These are phyloP conservation scores for Exophiala sp. DNA, from an alignment of 2,329 filamentous ascomycete species.

Conservation along the genomic window DNA sequence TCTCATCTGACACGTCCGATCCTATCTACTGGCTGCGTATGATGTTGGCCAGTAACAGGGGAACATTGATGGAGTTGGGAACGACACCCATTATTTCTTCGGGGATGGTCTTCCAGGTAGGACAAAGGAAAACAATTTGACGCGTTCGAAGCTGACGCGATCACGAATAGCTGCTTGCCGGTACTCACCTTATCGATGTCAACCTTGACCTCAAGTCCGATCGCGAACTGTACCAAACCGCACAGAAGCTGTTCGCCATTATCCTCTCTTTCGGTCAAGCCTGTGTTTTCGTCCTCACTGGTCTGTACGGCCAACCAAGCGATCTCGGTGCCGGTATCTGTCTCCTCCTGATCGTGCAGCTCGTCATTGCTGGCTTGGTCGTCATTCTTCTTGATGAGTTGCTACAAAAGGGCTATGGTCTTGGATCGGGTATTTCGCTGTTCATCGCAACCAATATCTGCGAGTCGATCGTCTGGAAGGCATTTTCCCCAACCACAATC, in stretches of 20 bases:
- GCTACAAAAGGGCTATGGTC: constrained; percentile 97
- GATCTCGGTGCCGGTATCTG: constrained; percentile 97
- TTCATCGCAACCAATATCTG: constrained; percentile 99
- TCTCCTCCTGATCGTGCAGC: constrained; percentile 94
- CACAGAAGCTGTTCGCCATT: constrained; percentile 97
- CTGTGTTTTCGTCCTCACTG: constrained; percentile 96
- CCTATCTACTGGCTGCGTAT: constrained; percentile 99
- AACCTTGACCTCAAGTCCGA: constrained; percentile 99
- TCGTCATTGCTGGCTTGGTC: constrained; percentile 94
- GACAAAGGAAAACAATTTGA: constrained; percentile 12
- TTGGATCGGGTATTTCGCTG: constrained; percentile 96
- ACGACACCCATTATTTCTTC: constrained; percentile 99
- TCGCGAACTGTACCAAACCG: constrained; percentile 98
- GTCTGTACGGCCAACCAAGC: constrained; percentile 92
- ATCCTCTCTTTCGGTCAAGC: constrained; percentile 96
- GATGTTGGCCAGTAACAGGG: constrained; percentile 99
- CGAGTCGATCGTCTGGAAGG: constrained; percentile 99
- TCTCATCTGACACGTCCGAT: constrained; percentile 96
- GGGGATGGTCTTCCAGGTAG: constrained; percentile 94
- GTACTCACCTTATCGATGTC: constrained; percentile 99
- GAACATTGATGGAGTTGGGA: constrained; percentile 92
- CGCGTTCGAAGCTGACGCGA: neutral
- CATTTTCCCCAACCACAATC: constrained; percentile 97
- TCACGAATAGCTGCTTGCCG: constrained; percentile 69
- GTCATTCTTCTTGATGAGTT: constrained; percentile 99